Evolutionary conservation across 305 asterid genomes (phyloP).

Genomic region (Fraxinus albicans): DNA sequence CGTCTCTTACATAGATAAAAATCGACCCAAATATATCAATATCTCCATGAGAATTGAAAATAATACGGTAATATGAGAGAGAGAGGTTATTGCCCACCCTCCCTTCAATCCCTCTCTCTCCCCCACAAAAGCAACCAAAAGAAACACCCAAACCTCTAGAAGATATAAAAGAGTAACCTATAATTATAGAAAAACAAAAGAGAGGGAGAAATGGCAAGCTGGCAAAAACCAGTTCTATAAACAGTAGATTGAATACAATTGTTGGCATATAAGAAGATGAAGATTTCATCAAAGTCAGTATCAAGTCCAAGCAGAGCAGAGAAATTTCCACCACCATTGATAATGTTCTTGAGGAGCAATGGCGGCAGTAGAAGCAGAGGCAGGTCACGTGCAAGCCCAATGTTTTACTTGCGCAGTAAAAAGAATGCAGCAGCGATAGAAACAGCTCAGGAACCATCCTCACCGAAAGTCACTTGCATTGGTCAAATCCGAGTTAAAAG

Average conservation of each 20-base stretch:
- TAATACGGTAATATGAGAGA: background rate
- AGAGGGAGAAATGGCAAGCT: background rate
- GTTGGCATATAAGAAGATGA: conserved; percentile 21
- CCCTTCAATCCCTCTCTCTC: background rate
- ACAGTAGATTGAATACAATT: background rate
- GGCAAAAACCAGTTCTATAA: background rate
- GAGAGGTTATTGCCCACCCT: background rate
- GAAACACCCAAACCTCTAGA: background rate
- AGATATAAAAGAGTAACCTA: background rate
- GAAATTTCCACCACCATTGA: conserved; percentile 46
- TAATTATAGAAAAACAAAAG: background rate
- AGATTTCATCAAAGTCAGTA: conserved; percentile 30
- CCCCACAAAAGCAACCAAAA: background rate
- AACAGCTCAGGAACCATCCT: conserved; percentile 41
- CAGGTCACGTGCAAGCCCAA: conserved; percentile 35
- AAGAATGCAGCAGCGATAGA: conserved; percentile 25
- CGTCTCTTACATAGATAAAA: background rate
- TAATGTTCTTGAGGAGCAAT: conserved; percentile 44
- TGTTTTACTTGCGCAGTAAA: conserved; percentile 28
- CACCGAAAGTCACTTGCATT: conserved; percentile 50
- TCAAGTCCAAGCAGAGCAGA: conserved; percentile 47
- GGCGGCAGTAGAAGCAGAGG: conserved; percentile 41
- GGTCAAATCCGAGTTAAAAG: conserved; percentile 43
- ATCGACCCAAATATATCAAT: background rate
- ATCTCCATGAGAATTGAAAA: background rate